Evolutionary conservation across 441 rosid species (phyloP), one percentile per base, ranked within the genome.

Genomic region (Populus hybrid): DNA sequence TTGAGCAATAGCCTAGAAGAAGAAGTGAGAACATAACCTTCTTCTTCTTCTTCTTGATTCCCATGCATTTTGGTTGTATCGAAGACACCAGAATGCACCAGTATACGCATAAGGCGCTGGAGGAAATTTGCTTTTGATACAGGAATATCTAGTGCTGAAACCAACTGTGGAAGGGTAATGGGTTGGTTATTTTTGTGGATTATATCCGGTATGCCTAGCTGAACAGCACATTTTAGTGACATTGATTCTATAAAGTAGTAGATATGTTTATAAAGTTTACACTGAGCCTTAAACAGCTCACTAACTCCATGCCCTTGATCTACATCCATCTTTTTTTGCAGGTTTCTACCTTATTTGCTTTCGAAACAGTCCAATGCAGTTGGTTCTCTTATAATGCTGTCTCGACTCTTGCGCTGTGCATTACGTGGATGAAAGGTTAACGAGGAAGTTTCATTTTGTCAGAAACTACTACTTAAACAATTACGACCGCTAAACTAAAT

Each of bases 31-130:
- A 73, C 57, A n/a, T 79, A 86, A 6, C 78, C 75, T 3, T 82
- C 70, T 82, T 72, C 83, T 28, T 40, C 40, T 36, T 61, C 68
- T 46, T 57, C 67, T 16, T 66, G 34, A 1, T 65, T 24, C 2
- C 23, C 10, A 35, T 64, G 20, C 0, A 70, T 8, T 63, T 69
- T 79, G 66, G 61, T 9, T 5, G 5, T 30, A 3, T 36, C 67
- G 4, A 81, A 85, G 78, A 86, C 81, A 61, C 89, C 82, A 0
- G 85, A 81, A 28, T 81, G 81, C 26, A 71, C 79, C 1, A 84
- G 77, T 18, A 86, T 50, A 75, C 83, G 83, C 83, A 86, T 84
- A 26, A 86, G 80, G 68, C 86, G 79, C n/a, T 59, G 54, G 61
- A 85, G 8, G 16, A 16, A 74, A 4, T 8, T 23, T 1, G 76